These are phyloP conservation scores for Zasmidium angulare DNA, from an alignment of 2,329 filamentous ascomycete genomes.

Conservation along the genomic window DNA sequence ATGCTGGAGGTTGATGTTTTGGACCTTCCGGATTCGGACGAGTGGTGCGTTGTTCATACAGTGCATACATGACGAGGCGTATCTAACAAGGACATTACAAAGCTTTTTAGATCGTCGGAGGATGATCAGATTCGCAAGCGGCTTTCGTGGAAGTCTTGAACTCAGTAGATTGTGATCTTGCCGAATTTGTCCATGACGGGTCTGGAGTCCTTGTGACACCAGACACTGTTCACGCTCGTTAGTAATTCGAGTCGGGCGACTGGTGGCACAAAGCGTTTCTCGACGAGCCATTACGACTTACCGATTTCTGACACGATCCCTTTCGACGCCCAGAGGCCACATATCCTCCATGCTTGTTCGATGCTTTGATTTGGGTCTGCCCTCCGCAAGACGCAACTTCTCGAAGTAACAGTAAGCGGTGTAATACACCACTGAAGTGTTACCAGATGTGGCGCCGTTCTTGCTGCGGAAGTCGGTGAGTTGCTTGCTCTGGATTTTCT, in stretches of 20 bases:
- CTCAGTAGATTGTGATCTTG: neutral
- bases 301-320: neutral
- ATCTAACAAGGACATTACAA: neutral
- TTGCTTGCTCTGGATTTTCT: slow-evolving; percentile 46
- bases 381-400: slow-evolving; percentile 56
- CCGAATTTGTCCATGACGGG: slow-evolving; percentile 2
- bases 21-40: neutral
- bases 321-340: neutral
- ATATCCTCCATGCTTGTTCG: slow-evolving; percentile 29
- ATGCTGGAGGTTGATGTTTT: neutral
- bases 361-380: slow-evolving; percentile 54
- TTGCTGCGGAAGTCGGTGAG: slow-evolving; percentile 53
- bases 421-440: slow-evolving; percentile 46
- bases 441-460: slow-evolving; percentile 51
- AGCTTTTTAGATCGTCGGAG: neutral
- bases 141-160: neutral
- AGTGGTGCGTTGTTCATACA: neutral
- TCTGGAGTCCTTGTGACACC: neutral
- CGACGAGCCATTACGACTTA: neutral
- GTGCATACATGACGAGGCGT: neutral
- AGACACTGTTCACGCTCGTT: neutral
- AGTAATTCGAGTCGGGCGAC: neutral
- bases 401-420: slow-evolving; percentile 51
- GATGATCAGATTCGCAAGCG: neutral
- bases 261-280: too few relatives aligned